A percentile compares a stretch with the other conserved stretches of the same genome.
These are phyloP conservation scores for Cubamyces lactineus DNA, from an alignment of 768 basidiomycete species.

Conservation along the genomic window DNA sequence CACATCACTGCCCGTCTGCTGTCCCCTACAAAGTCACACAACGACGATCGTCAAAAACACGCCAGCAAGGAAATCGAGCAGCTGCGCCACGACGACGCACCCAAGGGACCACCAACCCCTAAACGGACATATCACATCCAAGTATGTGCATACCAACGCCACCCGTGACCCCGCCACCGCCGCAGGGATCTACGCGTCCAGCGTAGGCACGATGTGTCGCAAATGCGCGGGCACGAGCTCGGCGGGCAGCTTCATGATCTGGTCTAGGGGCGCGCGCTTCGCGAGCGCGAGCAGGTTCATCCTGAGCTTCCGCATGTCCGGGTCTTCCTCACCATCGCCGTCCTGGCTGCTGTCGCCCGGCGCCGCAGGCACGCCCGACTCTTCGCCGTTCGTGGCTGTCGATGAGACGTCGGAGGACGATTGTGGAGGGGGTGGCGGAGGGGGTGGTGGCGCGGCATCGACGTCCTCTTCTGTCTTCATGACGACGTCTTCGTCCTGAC, in stretches of 20 bases:
- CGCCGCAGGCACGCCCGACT: background rate
- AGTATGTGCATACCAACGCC: background rate
- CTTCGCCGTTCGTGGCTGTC: background rate
- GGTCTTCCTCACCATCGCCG: conserved; percentile 41
- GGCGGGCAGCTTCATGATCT: conserved; percentile 62
- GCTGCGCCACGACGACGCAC: no score
- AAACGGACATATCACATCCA: background rate
- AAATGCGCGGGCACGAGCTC: conserved; percentile 70
- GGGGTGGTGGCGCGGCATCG: background rate
- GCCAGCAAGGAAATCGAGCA: no score
- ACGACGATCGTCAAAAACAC: no score
- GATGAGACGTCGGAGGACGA: background rate
- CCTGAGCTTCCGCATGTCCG: conserved; percentile 57
- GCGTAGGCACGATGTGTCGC: conserved; percentile 62
- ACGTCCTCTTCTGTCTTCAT: conserved; percentile 18
- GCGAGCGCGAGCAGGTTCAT: conserved; percentile 78
- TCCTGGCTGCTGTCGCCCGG: background rate
- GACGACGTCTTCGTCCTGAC: conserved; percentile 23
- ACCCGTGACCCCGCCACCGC: background rate
- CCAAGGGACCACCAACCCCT: no score
- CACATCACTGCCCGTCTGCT: background rate
- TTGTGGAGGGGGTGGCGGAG: background rate
- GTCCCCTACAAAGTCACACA: background rate
- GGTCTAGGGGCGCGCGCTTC: conserved; percentile 76
- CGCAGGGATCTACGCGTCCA: conserved; percentile 8